Conservation (phyloP, 805 yeast species). For the Vanderwaltozyma yarrowii region DNA sequence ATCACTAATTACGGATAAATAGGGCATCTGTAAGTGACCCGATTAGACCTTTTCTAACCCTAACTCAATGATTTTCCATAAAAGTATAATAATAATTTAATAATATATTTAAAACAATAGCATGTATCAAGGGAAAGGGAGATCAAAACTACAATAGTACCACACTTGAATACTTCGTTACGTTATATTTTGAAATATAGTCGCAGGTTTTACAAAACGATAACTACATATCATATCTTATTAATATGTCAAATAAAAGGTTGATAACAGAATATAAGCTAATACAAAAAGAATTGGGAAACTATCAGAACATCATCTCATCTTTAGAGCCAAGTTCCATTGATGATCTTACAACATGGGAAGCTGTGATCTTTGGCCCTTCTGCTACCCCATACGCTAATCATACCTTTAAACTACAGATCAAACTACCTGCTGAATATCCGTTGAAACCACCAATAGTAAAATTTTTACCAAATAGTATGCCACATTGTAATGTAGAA, state of each 20-base stretch:
- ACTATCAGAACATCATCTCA: constrained; percentile 20
- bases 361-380: constrained; percentile 42
- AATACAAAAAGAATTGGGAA: constrained; percentile 5
- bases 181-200: too few species aligned
- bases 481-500: constrained; percentile 42
- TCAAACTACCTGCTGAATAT: constrained; percentile 38
- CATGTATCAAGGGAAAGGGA: too few species aligned
- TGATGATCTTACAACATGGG: constrained; percentile 42
- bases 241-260: constrained; percentile 5
- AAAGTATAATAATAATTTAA: too few species aligned
- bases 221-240: too few species aligned
- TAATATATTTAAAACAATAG: too few species aligned
- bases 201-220: too few species aligned
- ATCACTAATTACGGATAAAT: too few species aligned
- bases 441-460: constrained; percentile 53
- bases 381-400: constrained; percentile 40
- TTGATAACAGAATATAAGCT: constrained; percentile 13
- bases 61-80: too few species aligned
- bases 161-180: too few species aligned
- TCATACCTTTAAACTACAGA: constrained; percentile 42
- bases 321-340: constrained; percentile 35
- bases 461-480: constrained; percentile 31
- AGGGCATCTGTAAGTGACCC: too few species aligned
- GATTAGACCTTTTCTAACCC: too few species aligned
- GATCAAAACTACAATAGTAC: too few species aligned